These are phyloP conservation scores for Pyrenochaeta sp. DNA, from an alignment of 2,329 filamentous ascomycete species.

Conservation along the genomic window DNA sequence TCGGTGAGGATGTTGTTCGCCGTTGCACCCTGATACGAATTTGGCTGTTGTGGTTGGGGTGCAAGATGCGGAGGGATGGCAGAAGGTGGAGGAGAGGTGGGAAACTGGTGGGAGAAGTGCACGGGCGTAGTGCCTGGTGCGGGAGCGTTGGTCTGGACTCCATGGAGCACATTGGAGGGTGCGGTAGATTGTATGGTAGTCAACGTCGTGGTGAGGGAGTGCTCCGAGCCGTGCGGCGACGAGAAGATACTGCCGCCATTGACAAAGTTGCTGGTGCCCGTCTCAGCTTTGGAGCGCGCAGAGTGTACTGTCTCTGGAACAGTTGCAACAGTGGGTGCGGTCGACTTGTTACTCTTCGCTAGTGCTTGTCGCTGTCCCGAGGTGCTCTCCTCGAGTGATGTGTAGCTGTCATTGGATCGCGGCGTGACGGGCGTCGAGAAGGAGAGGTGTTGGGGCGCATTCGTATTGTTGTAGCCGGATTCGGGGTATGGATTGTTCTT, in stretches of 20 bases:
- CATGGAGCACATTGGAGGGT: slow-evolving; percentile 60
- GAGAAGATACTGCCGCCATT: slow-evolving; percentile 82
- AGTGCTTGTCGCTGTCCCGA: slow-evolving; percentile 61
- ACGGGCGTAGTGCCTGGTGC: slow-evolving; percentile 52
- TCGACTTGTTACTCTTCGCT: slow-evolving; percentile 73
- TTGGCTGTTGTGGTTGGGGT: slow-evolving; percentile 65
- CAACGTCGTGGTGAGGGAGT: slow-evolving; percentile 81
- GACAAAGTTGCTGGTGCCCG: slow-evolving; percentile 66
- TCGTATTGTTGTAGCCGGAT: slow-evolving; percentile 69
- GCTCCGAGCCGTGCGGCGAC: slow-evolving; percentile 80
- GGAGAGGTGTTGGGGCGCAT: slow-evolving; percentile 54
- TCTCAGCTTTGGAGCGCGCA: slow-evolving; percentile 82
- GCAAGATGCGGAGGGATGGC: slow-evolving; percentile 76
- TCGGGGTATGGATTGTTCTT: slow-evolving; percentile 94
- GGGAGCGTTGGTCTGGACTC: slow-evolving; percentile 46
- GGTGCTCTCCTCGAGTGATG: slow-evolving; percentile 65
- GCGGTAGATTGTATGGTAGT: slow-evolving; percentile 84
- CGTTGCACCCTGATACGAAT: slow-evolving; percentile 79
- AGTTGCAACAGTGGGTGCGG: slow-evolving; percentile 82
- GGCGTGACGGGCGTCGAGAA: slow-evolving; percentile 58
- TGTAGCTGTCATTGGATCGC: slow-evolving; percentile 58
- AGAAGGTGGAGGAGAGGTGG: slow-evolving; percentile 65
- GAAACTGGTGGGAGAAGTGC: slow-evolving; percentile 68
- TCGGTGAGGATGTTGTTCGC: slow-evolving; percentile 84
- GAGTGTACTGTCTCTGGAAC: slow-evolving; percentile 80